These are phyloP conservation scores for Hyphopichia fennica DNA, from an alignment of 1,139 yeast species.

Conservation along the genomic window DNA sequence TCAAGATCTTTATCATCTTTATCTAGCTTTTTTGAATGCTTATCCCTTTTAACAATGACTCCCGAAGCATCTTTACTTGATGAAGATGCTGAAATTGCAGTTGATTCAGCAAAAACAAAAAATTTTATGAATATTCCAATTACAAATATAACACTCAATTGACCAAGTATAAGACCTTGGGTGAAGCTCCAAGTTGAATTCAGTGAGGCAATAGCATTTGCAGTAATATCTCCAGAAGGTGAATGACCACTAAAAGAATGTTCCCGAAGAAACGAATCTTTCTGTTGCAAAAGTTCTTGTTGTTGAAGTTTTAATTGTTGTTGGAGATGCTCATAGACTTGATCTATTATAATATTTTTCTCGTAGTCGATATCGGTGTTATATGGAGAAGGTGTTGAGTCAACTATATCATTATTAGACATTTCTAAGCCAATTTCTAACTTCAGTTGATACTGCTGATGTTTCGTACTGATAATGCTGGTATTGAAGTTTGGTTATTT, in stretches of 20 bases:
- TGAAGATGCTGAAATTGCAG: conserved; percentile 31
- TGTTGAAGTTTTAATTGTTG: conserved; percentile 33
- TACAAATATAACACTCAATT: conserved; percentile 76
- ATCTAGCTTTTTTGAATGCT: conserved; percentile 15
- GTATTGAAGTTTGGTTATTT: background rate
- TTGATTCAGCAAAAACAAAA: conserved; percentile 79
- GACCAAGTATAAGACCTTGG: conserved; percentile 80
- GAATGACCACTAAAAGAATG: conserved; percentile 1
- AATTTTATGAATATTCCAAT: conserved; percentile 76
- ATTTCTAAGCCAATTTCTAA: too few species aligned
- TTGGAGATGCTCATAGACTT: conserved; percentile 22
- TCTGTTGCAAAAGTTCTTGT: conserved; percentile 29
- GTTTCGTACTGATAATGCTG: too few species aligned
- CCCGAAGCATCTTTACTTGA: conserved; percentile 34
- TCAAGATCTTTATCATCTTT: conserved; percentile 24
- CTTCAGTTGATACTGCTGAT: too few species aligned
- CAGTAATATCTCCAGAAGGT: background rate
- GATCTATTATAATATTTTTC: conserved; percentile 1
- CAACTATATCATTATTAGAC: background rate
- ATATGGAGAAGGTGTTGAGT: background rate
- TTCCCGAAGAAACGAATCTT: conserved; percentile 23
- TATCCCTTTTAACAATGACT: conserved; percentile 37
- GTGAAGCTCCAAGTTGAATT: conserved; percentile 61
- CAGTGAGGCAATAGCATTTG: background rate
- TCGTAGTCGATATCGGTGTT: background rate